Evolutionary conservation across 306 rosid species (phyloP).

Genomic region (Lupinus albus): DNA sequence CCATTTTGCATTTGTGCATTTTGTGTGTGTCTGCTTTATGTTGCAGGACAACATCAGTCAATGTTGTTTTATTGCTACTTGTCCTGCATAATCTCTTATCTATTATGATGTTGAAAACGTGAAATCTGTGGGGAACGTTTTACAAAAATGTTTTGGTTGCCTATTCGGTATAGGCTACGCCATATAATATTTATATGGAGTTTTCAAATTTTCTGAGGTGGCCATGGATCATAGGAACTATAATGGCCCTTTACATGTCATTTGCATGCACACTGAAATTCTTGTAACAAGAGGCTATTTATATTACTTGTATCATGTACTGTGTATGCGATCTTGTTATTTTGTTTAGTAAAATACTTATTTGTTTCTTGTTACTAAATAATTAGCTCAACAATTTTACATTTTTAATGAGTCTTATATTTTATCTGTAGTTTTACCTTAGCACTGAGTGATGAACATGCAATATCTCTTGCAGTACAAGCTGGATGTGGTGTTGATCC

Average conservation of each 20-base stretch:
- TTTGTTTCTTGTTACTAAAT: not conserved
- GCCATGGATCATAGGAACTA: not conserved
- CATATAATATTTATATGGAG: not conserved
- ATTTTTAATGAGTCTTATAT: constrained; percentile 15
- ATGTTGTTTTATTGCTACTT: not conserved
- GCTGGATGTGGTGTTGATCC: constrained; percentile 77
- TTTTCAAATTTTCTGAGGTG: not conserved
- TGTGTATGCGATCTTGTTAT: not conserved
- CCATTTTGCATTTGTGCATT: constrained; percentile 10
- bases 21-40: not conserved
- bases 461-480: constrained; percentile 59
- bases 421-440: constrained; percentile 31
- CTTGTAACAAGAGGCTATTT: constrained; percentile 10
- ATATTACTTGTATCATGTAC: not conserved
- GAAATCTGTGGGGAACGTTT: not conserved
- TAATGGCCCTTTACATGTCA: constrained; percentile 13
- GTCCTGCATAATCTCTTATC: not conserved
- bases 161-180: too few species aligned
- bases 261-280: not conserved
- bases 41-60: constrained; percentile 16
- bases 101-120: constrained; percentile 7
- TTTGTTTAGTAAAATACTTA: constrained; percentile 3
- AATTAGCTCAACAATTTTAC: not conserved
- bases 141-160: too few species aligned
- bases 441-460: constrained; percentile 32